These are phyloP conservation scores for Parmelia sp. DNA, from an alignment of 495 filamentous ascomycete genomes.

Conservation along the genomic window DNA sequence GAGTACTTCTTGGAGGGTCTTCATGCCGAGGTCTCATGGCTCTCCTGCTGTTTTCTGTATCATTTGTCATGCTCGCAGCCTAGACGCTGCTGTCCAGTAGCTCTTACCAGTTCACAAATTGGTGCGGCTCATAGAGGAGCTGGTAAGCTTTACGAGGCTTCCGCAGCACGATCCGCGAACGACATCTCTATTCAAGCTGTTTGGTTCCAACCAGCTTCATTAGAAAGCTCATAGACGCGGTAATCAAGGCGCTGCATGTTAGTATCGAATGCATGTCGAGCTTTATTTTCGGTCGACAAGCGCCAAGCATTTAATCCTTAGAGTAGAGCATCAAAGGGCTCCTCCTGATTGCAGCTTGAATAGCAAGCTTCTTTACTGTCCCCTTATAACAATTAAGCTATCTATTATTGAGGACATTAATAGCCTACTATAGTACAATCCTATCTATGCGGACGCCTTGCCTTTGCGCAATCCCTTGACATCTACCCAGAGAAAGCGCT, in stretches of 20 bases:
- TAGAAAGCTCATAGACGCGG: neutral
- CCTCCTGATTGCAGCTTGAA: no score
- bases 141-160: neutral
- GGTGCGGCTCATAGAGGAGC: neutral
- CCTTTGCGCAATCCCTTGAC: constrained; percentile 1
- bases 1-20: neutral
- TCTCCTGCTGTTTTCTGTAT: neutral
- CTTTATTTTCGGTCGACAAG: neutral
- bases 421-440: constrained; percentile 2
- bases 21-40: neutral
- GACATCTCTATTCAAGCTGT: neutral
- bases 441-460: constrained; percentile 3
- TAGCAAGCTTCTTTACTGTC: neutral
- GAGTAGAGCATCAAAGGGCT: no score
- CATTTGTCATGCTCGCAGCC: neutral
- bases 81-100: neutral
- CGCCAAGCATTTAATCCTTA: constrained; percentile 1
- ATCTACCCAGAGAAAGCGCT: neutral
- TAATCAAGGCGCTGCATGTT: neutral
- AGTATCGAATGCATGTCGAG: neutral
- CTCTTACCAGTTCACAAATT: neutral
- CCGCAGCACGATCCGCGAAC: neutral
- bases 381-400: neutral
- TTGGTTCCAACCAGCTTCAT: neutral
- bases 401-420: neutral